phyloP scores from a whole-genome alignment of 2,329 filamentous ascomycete genomes.

The Sclerotinia trifoliorum region DNA sequence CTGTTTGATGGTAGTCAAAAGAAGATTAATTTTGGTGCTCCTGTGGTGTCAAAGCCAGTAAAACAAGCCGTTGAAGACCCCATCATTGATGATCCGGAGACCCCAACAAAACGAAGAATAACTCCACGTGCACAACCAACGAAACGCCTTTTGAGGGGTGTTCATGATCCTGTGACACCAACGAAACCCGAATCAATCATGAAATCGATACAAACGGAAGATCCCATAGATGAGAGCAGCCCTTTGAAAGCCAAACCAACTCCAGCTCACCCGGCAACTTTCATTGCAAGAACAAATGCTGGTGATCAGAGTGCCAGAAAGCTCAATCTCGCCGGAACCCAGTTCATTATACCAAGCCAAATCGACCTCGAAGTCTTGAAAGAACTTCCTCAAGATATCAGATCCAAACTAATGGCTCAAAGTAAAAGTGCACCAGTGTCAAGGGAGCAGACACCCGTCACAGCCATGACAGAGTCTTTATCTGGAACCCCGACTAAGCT shows the following conservation, averaged over 20 bases:
- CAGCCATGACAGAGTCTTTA: constrained; percentile 36
- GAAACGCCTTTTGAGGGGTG: constrained; percentile 26
- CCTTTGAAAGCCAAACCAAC: constrained; percentile 50
- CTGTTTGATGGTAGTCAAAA: constrained; percentile 73
- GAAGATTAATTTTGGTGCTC: constrained; percentile 68
- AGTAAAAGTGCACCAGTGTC: constrained; percentile 38
- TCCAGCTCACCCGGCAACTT: constrained; percentile 52
- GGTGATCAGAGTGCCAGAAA: constrained; percentile 56
- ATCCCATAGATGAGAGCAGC: constrained; percentile 56
- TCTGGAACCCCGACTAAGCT: constrained; percentile 30
- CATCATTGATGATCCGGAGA: constrained; percentile 49
- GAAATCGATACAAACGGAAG: constrained; percentile 34
- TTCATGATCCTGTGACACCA: constrained; percentile 35
- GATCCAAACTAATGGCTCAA: constrained; percentile 68
- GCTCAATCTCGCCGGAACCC: constrained; percentile 81
- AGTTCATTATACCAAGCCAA: constrained; percentile 86
- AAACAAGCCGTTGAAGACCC: constrained; percentile 43
- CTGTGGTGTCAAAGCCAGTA: constrained; percentile 42
- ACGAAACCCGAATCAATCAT: constrained; percentile 30
- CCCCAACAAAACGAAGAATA: constrained; percentile 40
- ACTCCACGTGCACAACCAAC: constrained; percentile 20
- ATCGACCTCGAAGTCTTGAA: constrained; percentile 78
- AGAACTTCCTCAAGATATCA: constrained; percentile 81
- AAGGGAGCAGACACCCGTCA: constrained; percentile 36
- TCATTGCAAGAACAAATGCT: constrained; percentile 49